phyloP scores from a whole-genome alignment of 1,139 yeast genomes.

The Geotrichum carabidarum region DNA sequence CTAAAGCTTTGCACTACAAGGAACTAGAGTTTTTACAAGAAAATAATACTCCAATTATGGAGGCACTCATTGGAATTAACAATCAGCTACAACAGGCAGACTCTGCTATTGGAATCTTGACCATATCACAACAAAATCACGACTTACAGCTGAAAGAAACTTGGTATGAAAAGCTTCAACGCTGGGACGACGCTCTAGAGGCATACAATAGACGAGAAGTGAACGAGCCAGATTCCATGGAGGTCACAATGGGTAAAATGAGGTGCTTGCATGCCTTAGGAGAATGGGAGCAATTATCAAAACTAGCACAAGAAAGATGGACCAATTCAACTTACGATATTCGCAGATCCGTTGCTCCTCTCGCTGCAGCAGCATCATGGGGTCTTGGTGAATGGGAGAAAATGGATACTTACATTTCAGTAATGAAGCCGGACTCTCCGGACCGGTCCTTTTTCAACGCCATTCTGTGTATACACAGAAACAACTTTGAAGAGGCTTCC shows the following conservation, averaged over 20 bases:
- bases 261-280: conserved; percentile 95
- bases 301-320: conserved; percentile 86
- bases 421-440: conserved; percentile 88
- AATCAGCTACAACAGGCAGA: conserved; percentile 94
- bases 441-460: conserved; percentile 94
- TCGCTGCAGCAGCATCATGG: conserved; percentile 99
- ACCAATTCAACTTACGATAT: conserved; percentile 62
- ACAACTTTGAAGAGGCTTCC: conserved; percentile 78
- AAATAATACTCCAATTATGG: conserved; percentile 88
- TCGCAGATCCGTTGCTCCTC: conserved; percentile 84
- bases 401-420: conserved; percentile 85
- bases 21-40: conserved; percentile 93
- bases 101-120: conserved; percentile 94
- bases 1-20: conserved; percentile 92
- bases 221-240: conserved; percentile 49
- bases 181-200: conserved; percentile 96
- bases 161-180: conserved; percentile 92
- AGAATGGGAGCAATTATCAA: conserved; percentile 92
- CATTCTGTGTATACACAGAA: conserved; percentile 75
- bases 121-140: conserved; percentile 92
- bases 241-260: conserved; percentile 95
- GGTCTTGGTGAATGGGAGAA: conserved; percentile 97
- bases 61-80: conserved; percentile 83
- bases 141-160: conserved; percentile 90
- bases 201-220: conserved; percentile 67